A percentile compares a stretch with the other conserved stretches of the same genome.
These are phyloP conservation scores for Corylus americana DNA, from an alignment of 306 rosid species.

Conservation along the genomic window DNA sequence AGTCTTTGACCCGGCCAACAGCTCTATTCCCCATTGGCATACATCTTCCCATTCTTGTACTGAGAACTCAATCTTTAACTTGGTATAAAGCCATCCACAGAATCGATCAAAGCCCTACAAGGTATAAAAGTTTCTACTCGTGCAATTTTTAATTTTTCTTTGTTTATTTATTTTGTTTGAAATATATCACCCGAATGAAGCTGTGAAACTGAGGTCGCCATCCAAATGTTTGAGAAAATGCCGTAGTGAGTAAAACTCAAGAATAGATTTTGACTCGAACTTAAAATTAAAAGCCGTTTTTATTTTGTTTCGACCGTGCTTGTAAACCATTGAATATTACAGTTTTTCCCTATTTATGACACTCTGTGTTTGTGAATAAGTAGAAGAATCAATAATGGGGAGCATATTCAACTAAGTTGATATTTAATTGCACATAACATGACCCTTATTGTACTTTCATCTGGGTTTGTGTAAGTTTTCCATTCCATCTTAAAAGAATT, in stretches of 20 bases:
- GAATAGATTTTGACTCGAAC: not conserved
- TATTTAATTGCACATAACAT: conserved; percentile 6
- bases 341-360: not conserved
- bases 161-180: not conserved
- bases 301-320: not conserved
- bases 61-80: not conserved
- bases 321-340: not conserved
- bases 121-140: conserved; percentile 6
- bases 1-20: not conserved
- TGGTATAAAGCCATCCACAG: not conserved
- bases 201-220: not conserved
- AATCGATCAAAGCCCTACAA: conserved; percentile 8
- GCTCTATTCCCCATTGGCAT: not conserved
- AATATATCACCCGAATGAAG: not conserved
- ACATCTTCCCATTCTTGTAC: not conserved
- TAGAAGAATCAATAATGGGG: not conserved
- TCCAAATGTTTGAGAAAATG: conserved; percentile 36
- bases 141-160: not conserved
- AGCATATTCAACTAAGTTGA: not conserved
- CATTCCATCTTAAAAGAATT: not conserved
- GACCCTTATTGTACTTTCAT: not conserved
- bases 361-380: not conserved
- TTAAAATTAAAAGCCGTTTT: not conserved
- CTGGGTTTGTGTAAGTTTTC: not conserved
- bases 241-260: not conserved